A percentile compares a stretch with the other conserved stretches of the same genome.
These are phyloP conservation scores for Neocucurbitaria cava DNA, from an alignment of 2,329 filamentous ascomycete species.

Conservation along the genomic window DNA sequence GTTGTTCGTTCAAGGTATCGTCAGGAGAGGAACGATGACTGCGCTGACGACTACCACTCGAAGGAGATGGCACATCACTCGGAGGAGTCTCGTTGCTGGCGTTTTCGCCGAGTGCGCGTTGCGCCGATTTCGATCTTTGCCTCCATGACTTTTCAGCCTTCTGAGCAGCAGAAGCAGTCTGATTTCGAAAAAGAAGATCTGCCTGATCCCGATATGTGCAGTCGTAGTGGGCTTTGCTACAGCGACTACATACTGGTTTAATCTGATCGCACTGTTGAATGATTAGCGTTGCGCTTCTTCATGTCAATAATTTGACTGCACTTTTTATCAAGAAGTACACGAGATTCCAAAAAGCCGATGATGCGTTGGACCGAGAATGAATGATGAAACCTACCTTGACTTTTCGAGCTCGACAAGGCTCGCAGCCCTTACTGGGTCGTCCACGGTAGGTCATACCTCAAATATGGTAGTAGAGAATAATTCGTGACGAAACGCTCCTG, in stretches of 20 bases:
- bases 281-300: not conserved
- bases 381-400: slow-evolving; percentile 36
- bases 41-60: slow-evolving; percentile 7
- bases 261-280: slow-evolving; percentile 39
- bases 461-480: not conserved
- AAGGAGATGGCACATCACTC: slow-evolving; percentile 19
- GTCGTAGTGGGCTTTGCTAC: slow-evolving; percentile 33
- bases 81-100: slow-evolving; percentile 15
- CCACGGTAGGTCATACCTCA: slow-evolving; percentile 42
- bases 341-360: not conserved
- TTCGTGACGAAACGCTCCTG: no score
- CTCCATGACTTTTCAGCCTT: slow-evolving; percentile 45
- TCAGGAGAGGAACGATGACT: slow-evolving; percentile 2
- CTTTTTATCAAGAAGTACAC: not conserved
- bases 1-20: slow-evolving; percentile 2
- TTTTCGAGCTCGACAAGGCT: slow-evolving; percentile 43
- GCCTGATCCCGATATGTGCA: slow-evolving; percentile 44
- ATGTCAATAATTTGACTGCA: not conserved
- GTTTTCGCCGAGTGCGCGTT: slow-evolving; percentile 21
- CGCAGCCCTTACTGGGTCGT: slow-evolving; percentile 46
- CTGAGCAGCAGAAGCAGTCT: slow-evolving; percentile 43
- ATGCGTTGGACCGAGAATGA: not conserved
- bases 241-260: slow-evolving; percentile 40
- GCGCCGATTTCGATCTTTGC: slow-evolving; percentile 39
- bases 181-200: slow-evolving; percentile 44